These are phyloP conservation scores for Stagonosporopsis cucurbitacearum DNA, from an alignment of 2,329 filamentous ascomycete species.

Conservation along the genomic window DNA sequence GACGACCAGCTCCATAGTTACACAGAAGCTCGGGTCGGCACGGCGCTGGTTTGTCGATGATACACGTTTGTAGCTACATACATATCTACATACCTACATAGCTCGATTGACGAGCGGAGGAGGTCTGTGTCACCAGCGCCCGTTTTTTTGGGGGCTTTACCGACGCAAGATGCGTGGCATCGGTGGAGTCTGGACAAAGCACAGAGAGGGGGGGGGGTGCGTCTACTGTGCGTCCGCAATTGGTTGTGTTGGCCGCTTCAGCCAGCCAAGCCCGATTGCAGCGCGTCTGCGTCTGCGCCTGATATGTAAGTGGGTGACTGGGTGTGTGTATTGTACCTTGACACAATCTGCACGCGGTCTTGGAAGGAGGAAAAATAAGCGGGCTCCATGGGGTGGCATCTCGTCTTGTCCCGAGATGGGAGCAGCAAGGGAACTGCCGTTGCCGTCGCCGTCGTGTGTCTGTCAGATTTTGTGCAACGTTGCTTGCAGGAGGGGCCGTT, in stretches of 20 bases:
- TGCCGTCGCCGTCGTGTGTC: no score
- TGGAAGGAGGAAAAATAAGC: constrained; percentile 30
- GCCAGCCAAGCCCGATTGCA: constrained; percentile 17
- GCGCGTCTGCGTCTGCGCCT: no score
- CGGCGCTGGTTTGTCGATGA: no score
- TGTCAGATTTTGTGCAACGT: constrained; percentile 17
- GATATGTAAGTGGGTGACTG: no score
- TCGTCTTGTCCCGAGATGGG: constrained; percentile 21
- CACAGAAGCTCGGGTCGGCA: constrained; percentile 45
- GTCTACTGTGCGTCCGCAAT: constrained; percentile 25
- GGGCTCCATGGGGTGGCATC: constrained; percentile 27
- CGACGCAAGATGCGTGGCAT: constrained; percentile 33
- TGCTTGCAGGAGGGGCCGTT: no score
- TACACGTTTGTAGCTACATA: no score
- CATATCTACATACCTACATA: no score
- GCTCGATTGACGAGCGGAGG: no score
- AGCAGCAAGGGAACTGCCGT: constrained; percentile 28
- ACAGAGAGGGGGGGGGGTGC: constrained; percentile 24
- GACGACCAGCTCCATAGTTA: constrained; percentile 15
- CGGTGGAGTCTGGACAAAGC: constrained; percentile 29
- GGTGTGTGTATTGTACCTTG: constrained; percentile 29
- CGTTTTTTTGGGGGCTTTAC: constrained; percentile 19
- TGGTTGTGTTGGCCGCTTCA: constrained; percentile 10
- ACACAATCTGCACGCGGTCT: constrained; percentile 28
- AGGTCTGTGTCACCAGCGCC: constrained; percentile 34